Percentiles rank a stretch among this genome's conserved stretches.
These are phyloP conservation scores for Chenopodium album DNA, from an alignment of 148 eudicot species.

Conservation along the genomic window DNA sequence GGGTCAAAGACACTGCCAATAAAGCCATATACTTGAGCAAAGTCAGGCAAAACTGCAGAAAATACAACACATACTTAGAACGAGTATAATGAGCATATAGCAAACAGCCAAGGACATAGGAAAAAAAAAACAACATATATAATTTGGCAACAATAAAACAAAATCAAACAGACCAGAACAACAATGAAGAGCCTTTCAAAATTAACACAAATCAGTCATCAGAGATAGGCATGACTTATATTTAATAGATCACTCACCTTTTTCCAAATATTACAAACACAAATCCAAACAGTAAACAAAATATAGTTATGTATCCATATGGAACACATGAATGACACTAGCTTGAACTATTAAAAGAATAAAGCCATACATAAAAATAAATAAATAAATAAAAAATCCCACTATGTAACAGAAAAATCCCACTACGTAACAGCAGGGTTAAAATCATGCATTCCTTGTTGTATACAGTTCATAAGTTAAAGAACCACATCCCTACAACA, in stretches of 20 bases:
- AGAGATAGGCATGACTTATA: not conserved
- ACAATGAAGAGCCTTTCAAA: not conserved
- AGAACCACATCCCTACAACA: not conserved
- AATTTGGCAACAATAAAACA: not conserved
- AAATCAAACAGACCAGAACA: not conserved
- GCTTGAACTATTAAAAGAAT: not conserved
- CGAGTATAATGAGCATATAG: not conserved
- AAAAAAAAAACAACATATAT: not conserved
- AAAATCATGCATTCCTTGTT: not conserved
- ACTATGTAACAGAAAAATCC: too few species aligned
- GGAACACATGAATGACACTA: not conserved
- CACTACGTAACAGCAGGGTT: too few species aligned
- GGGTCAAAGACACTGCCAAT: constrained; percentile 97
- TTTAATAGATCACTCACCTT: not conserved
- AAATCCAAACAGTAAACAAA: not conserved
- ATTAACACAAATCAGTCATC: not conserved
- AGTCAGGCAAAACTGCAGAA: constrained; percentile 91
- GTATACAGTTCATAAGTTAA: not conserved
- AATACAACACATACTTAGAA: not conserved
- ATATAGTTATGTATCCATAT: not conserved
- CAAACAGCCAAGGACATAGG: not conserved
- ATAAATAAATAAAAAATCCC: too few species aligned
- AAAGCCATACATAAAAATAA: not conserved
- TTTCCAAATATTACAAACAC: not conserved
- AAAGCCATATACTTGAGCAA: constrained; percentile 88